Percentiles rank a stretch among this genome's conserved stretches.
These are phyloP conservation scores for Phyllosticta citriasiana DNA, from an alignment of 2,329 filamentous ascomycete species.

Conservation along the genomic window DNA sequence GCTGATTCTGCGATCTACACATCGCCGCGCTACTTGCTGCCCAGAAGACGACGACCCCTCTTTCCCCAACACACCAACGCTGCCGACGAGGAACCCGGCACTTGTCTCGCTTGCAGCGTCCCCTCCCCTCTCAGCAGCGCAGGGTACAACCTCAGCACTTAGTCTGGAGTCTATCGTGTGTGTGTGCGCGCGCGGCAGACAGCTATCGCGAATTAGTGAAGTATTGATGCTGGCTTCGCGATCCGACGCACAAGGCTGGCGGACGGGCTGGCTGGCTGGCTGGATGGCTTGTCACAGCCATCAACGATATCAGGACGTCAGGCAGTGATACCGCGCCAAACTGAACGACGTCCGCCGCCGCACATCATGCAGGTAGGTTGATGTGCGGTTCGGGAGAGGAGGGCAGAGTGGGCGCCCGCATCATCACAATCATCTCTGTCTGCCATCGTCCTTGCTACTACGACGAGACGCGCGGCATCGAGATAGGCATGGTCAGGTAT, in stretches of 20 bases:
- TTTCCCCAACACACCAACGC: background rate
- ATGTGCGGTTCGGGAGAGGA: background rate
- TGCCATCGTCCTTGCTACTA: background rate
- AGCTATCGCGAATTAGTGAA: background rate
- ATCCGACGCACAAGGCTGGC: background rate
- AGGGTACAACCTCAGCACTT: background rate
- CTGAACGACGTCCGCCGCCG: background rate
- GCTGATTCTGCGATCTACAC: background rate
- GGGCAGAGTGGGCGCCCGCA: background rate
- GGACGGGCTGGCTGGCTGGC: background rate
- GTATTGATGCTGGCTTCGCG: background rate
- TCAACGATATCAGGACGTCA: background rate
- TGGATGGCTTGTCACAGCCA: background rate
- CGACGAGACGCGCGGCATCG: background rate
- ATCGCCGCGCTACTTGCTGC: background rate
- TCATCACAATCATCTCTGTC: background rate
- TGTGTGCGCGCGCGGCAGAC: background rate
- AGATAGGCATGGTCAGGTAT: too few relatives aligned
- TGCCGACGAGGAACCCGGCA: background rate
- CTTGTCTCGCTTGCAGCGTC: background rate
- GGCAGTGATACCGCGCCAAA: background rate
- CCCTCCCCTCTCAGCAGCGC: background rate
- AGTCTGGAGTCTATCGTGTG: background rate
- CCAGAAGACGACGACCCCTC: background rate
- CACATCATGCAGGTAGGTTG: background rate